Evolutionary conservation across 2,329 filamentous ascomycete species (phyloP).

Genomic region (Verticillium zaregamsianum): DNA sequence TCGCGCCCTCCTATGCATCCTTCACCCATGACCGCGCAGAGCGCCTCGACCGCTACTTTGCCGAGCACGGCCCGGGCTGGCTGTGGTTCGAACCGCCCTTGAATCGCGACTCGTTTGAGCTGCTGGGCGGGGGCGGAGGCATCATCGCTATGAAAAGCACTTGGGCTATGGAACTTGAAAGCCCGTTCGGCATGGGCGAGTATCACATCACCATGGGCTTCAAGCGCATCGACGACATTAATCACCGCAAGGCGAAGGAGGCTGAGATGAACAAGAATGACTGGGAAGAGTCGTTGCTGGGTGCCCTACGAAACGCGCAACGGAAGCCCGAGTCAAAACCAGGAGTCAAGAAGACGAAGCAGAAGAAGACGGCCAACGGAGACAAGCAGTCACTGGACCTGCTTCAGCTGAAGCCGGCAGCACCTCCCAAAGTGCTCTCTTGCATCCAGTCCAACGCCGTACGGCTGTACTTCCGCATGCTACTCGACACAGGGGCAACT

Average conservation of each 20-base stretch:
- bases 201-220: conserved; percentile 25
- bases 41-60: conserved; percentile 33
- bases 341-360: neutral
- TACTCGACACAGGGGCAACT: conserved; percentile 40
- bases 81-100: conserved; percentile 43
- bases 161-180: conserved; percentile 18
- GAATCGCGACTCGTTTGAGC: conserved; percentile 12
- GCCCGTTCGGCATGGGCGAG: conserved; percentile 23
- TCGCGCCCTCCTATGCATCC: conserved; percentile 28
- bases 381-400: neutral
- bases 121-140: conserved; percentile 1
- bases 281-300: neutral
- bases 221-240: conserved; percentile 5
- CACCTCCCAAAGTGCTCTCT: neutral
- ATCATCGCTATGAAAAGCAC: conserved; percentile 25
- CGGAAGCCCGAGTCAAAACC: neutral
- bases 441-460: conserved; percentile 17
- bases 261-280: too few species aligned
- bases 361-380: neutral
- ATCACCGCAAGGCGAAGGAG: neutral
- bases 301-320: neutral
- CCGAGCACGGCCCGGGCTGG: conserved; percentile 33
- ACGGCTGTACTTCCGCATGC: conserved; percentile 23
- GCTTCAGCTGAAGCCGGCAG: neutral
- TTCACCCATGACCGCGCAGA: conserved; percentile 32